Evolutionary conservation across 257 asterid genomes (phyloP), one percentile per base, ranked within the genome.

Genomic region (Henckelia pumila): DNA sequence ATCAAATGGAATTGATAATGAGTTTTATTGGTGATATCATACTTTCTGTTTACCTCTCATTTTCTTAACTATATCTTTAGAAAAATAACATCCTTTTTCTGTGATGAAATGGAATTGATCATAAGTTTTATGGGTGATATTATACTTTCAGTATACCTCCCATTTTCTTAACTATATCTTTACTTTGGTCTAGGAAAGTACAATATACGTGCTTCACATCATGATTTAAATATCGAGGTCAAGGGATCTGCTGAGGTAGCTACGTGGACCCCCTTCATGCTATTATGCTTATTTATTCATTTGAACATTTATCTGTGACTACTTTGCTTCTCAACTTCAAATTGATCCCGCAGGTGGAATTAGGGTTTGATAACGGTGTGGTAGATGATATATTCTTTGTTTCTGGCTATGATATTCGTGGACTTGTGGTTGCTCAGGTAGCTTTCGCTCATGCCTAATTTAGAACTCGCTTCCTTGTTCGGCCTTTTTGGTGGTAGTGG

Each of bases 371-470:
- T 72, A 89, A 88, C 44, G 78, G 81, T 35, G 68, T 81, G 77
- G 86, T 84, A 57, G 87, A 83, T 72, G 94, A 86, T 75, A 78
- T 85, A 64, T 93, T 93, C 82, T 88, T 81, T 76, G 83, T 82
- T 70, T 79, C 91, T 52, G 97, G 97, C 65, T 90, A 88, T 72
- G 95, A 88, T 78, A 88, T 89, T 72, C 87, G 83, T 64, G 98
- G 97, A 71, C 67, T 77, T 85, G 98, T 92, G 74, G 95, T 82
- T 75, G 91, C 98, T 71, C 96, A 92, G 98, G 98, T 89, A 78
- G 64, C 59, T 78, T 70, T 80, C 29, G 5, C 32, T n/a, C 7
- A 26, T 21, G 20, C 61, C 35, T 52, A 49, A 52, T 28, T 53
- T 57, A 20, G 49, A 30, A 56, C 52, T 28, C 53, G 52, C 55